Conservation (phyloP, 345 rosid species). For the Arabidopsis suecica region DNA sequence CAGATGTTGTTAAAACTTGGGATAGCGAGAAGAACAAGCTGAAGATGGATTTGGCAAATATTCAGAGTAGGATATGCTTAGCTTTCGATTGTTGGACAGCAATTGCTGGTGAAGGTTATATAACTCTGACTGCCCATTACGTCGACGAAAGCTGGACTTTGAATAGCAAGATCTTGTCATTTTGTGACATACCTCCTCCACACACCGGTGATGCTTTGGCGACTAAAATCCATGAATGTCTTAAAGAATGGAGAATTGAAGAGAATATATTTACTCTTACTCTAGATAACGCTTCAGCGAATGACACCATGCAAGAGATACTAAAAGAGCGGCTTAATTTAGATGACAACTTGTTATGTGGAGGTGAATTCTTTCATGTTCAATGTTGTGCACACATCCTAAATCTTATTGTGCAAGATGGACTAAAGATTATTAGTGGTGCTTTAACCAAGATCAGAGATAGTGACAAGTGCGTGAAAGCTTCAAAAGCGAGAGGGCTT, state of each 20-base stretch:
- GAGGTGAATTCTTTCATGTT: not conserved
- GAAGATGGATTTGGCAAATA: no score
- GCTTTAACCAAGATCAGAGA: not conserved
- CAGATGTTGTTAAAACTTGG: no score
- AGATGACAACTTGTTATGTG: not conserved
- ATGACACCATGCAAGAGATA: not conserved
- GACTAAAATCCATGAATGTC: not conserved
- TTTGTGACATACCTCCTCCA: not conserved
- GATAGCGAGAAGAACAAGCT: no score
- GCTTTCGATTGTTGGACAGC: not conserved
- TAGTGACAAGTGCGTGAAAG: not conserved
- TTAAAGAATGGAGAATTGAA: not conserved
- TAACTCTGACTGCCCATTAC: not conserved
- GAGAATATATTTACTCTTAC: not conserved
- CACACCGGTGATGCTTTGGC: not conserved
- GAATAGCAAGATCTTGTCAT: not conserved
- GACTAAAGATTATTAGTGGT: not conserved
- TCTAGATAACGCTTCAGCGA: not conserved
- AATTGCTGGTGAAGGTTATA: not conserved
- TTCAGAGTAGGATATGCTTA: no score
- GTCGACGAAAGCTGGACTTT: not conserved
- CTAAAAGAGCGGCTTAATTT: not conserved
- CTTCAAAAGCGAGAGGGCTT: not conserved
- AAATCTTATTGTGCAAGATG: not conserved
- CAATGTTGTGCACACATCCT: not conserved